A percentile compares a stretch with the other conserved stretches of the same genome.
phyloP scores from a whole-genome alignment of 192 early-diverging fungal genomes.

The Coemansia guatemalensis region DNA sequence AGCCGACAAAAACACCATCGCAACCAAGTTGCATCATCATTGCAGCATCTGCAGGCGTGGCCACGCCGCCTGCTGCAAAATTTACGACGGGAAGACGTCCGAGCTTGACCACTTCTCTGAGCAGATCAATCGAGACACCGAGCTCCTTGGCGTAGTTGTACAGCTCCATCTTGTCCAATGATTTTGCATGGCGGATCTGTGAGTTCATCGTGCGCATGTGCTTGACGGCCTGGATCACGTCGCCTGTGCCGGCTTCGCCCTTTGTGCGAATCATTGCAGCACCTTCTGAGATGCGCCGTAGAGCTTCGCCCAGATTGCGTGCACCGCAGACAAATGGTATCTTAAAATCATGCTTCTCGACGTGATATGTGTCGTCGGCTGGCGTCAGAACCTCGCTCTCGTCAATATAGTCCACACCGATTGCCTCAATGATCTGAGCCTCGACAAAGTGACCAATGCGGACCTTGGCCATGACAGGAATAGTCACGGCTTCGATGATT shows the following conservation, averaged over 20 bases:
- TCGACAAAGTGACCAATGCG: constrained; percentile 99
- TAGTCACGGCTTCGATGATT: constrained; percentile 92
- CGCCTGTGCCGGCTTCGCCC: constrained; percentile 98
- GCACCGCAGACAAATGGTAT: constrained; percentile 97
- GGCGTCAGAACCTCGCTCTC: constrained; percentile 95
- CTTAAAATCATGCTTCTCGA: constrained; percentile 91
- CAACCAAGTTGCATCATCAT: constrained; percentile 99
- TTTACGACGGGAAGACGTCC: constrained; percentile 96
- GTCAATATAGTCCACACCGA: constrained; percentile 96
- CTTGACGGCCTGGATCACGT: constrained; percentile 97
- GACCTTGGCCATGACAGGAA: constrained; percentile 99
- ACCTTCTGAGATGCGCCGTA: constrained; percentile 95
- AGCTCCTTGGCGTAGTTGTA: constrained; percentile 97
- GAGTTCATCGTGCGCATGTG: constrained; percentile 86
- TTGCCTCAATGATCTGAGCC: constrained; percentile 90
- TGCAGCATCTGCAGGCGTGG: constrained; percentile 98
- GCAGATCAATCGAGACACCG: constrained; percentile 85
- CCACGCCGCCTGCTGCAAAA: constrained; percentile 97
- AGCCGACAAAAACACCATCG: constrained; percentile 98
- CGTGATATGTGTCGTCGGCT: constrained; percentile 95
- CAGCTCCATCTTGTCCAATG: constrained; percentile 86
- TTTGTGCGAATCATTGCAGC: constrained; percentile 98
- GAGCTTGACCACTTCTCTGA: constrained; percentile 83
- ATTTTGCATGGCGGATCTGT: constrained; percentile 84
- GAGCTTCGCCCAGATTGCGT: constrained; percentile 96